Conservation (phyloP, 805 yeast species). For the Ascoidea rubescens region DNA sequence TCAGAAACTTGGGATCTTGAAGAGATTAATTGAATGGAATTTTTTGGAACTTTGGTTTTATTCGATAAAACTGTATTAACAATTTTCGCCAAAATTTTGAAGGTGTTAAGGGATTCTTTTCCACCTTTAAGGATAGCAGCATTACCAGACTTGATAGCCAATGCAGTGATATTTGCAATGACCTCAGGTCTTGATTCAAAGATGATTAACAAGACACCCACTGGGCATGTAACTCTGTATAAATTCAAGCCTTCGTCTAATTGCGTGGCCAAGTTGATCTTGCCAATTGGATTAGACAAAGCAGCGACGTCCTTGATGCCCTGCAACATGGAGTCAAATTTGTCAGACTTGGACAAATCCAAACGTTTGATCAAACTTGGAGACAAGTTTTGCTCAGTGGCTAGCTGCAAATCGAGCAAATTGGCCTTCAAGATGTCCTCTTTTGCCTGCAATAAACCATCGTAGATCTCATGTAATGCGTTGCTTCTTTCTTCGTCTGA, state of each 20-base stretch:
- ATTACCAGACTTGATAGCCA: conserved; percentile 93
- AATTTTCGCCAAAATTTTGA: conserved; percentile 64
- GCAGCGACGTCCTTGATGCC: conserved; percentile 88
- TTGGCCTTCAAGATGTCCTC: conserved; percentile 60
- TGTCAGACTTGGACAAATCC: conserved; percentile 70
- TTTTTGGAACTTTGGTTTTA: conserved; percentile 60
- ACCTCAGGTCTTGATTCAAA: conserved; percentile 98
- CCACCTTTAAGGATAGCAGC: conserved; percentile 97
- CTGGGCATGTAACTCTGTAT: conserved; percentile 80
- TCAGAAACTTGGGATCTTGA: conserved; percentile 86
- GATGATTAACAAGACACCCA: conserved; percentile 84
- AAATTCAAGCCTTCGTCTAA: conserved; percentile 82
- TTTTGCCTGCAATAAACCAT: conserved; percentile 46
- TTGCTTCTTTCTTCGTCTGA: conserved; percentile 56
- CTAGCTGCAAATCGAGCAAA: conserved; percentile 57
- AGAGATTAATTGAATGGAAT: conserved; percentile 75
- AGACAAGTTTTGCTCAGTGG: conserved; percentile 45
- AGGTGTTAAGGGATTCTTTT: conserved; percentile 79
- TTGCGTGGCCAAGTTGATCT: conserved; percentile 65
- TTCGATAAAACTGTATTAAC: conserved; percentile 41
- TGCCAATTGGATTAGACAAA: conserved; percentile 88
- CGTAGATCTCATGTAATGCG: conserved; percentile 63
- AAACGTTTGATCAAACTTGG: conserved; percentile 69
- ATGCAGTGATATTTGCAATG: conserved; percentile 91
- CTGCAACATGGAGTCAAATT: conserved; percentile 86